Evolutionary conservation across 1,284 basidiomycete genomes (phyloP).

Genomic region (Volvariella volvacea): DNA sequence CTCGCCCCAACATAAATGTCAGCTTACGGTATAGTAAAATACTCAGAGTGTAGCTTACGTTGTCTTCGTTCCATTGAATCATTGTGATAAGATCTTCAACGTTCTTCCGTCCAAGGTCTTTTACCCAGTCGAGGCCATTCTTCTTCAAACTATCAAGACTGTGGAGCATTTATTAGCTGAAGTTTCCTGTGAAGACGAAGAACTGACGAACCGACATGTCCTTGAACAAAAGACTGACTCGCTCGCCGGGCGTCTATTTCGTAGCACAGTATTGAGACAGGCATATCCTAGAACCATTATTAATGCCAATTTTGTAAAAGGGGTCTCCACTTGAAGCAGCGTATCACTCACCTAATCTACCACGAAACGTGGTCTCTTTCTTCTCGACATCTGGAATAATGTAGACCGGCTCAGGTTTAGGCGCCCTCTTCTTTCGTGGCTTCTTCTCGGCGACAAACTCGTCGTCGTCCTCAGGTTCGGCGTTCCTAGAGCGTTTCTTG

Average conservation of each 20-base stretch:
- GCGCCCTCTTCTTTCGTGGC: constrained; percentile 31
- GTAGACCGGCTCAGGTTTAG: constrained; percentile 54
- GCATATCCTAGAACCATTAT: constrained; percentile 49
- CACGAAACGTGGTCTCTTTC: constrained; percentile 64
- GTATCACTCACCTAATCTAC: constrained; percentile 54
- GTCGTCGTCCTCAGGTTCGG: not conserved
- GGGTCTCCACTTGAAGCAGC: constrained; percentile 1
- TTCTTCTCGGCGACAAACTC: constrained; percentile 6
- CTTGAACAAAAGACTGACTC: constrained; percentile 70
- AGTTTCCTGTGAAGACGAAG: not conserved
- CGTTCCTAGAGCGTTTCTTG: constrained; percentile 2
- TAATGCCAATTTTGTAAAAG: not conserved
- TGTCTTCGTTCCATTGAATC: constrained; percentile 82
- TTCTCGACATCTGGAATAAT: constrained; percentile 63
- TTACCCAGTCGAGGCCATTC: constrained; percentile 76
- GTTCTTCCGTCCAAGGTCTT: constrained; percentile 75
- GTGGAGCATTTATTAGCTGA: constrained; percentile 11
- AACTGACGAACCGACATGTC: constrained; percentile 44
- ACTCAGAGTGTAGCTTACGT: constrained; percentile 32
- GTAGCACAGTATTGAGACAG: constrained; percentile 79
- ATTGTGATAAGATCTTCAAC: constrained; percentile 63
- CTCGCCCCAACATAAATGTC: not conserved
- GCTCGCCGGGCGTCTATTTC: constrained; percentile 56
- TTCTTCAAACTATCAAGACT: constrained; percentile 77
- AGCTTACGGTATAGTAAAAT: not conserved